Evolutionary conservation across 106 monocot species (phyloP), one percentile per base, ranked within the genome.

Genomic region (Iris macrosiphon): DNA sequence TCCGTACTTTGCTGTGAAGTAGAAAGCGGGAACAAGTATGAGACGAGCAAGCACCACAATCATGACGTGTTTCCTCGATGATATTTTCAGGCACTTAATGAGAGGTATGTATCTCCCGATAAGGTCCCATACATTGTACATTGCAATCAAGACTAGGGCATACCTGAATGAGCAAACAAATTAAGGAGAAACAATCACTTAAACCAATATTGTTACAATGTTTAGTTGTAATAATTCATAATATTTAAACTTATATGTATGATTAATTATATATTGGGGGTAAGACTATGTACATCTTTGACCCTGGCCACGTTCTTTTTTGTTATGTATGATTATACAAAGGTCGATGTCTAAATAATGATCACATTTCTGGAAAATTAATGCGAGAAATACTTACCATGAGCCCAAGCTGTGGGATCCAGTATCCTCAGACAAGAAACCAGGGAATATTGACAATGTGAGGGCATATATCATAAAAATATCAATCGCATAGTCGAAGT

Each of bases 151-250:
- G 1, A 86, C 73, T 14, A 86, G 70, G 6, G 65, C 69, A 44
- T 85, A 85, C 85, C 85, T 85, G 62, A 55, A 55, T 14, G 30
- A n/a, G n/a, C n/a, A n/a, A n/a, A n/a, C n/a, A n/a, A n/a, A n/a
- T n/a, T n/a, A 49, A 10, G 45, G n/a, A 35, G 8, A 37, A 55
- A 40, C 2, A 35, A 35, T 35, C 10, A 35, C 10, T 35, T 6
- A 35, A 35, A 35, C 4, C 10, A 4, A 35, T 35, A 35, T 6
- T 6, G 4, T 35, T 4, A 35, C 4, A 35, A 35, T 35, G 4
- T 6, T 35, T 35, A 35, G 7, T 35, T 6, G 34, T 35, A 4
- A 35, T 35, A 10, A 35, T 6, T 35, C 10, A 4, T 35, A 35
- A 35, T n/a, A n/a, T n/a, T n/a, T n/a, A n/a, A n/a, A n/a, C n/a